Conservation (phyloP, 345 rosid genomes). For the Eucalyptus caleyi region DNA sequence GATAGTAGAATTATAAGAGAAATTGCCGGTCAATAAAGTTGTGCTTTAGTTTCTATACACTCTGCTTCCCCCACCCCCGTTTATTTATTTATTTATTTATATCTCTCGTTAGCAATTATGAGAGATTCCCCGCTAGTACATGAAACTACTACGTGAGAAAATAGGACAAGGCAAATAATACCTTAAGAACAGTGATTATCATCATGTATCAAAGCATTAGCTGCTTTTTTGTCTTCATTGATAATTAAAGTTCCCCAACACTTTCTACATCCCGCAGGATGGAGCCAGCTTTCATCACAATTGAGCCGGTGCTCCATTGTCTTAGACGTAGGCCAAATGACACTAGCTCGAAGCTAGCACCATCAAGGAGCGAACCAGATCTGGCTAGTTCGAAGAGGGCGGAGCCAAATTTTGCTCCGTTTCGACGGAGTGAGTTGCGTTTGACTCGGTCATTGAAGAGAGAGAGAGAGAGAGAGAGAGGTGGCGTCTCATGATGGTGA, state of each 20-base stretch:
- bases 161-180: background rate
- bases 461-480: background rate
- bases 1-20: background rate
- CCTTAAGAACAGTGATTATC: no score
- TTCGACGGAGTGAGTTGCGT: background rate
- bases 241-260: no score
- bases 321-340: background rate
- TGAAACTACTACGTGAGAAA: background rate
- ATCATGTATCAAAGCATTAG: background rate
- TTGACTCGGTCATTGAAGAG: background rate
- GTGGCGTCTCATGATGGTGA: background rate
- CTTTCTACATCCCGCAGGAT: background rate
- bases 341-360: background rate
- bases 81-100: no score
- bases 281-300: background rate
- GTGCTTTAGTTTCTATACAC: background rate
- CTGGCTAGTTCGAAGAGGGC: background rate
- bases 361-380: background rate
- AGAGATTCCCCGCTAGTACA: background rate
- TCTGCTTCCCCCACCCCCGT: background rate
- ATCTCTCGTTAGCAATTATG: background rate
- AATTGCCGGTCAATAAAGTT: background rate
- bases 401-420: background rate
- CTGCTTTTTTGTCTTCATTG: no score
- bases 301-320: background rate